Percentiles rank a stretch among this genome's conserved stretches.
Evolutionary conservation across 2,329 filamentous ascomycete species (phyloP).

Genomic region (Diaporthe sp.): DNA sequence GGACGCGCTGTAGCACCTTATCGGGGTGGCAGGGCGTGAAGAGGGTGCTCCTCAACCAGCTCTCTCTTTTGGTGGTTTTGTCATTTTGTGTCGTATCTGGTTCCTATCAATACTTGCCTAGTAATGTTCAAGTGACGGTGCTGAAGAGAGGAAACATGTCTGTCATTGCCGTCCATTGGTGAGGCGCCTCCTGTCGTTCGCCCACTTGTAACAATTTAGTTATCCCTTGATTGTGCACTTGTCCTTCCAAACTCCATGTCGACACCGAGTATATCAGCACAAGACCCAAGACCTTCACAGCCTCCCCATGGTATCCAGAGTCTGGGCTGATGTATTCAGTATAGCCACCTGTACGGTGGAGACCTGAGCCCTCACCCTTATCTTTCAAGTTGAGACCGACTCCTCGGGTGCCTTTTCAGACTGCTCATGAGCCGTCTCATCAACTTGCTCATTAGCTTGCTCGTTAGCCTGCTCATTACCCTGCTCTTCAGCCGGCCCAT

Average conservation of each 20-base stretch:
- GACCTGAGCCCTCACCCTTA: background rate
- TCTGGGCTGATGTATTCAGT: background rate
- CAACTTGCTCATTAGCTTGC: background rate
- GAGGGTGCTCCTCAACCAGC: conserved; percentile 3
- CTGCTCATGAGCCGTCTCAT: background rate
- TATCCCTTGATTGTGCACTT: no score
- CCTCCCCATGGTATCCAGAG: no score
- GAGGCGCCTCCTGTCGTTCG: background rate
- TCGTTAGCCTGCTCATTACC: no score
- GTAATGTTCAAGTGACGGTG: background rate
- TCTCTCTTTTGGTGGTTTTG: background rate
- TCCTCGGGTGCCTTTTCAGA: background rate
- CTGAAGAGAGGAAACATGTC: background rate
- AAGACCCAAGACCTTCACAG: background rate
- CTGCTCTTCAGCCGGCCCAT: background rate
- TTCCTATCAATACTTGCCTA: background rate
- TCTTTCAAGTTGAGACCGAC: background rate
- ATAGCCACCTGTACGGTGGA: background rate
- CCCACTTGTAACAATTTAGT: background rate
- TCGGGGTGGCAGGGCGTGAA: conserved; percentile 1
- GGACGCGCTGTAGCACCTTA: background rate
- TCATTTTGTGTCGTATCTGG: background rate
- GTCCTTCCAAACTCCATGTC: background rate
- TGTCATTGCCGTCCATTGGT: background rate
- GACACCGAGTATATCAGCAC: background rate